Percentiles rank a stretch among this genome's conserved stretches.
These are phyloP conservation scores for Lavandula angustifolia DNA, from an alignment of 257 asterid species.

Conservation along the genomic window DNA sequence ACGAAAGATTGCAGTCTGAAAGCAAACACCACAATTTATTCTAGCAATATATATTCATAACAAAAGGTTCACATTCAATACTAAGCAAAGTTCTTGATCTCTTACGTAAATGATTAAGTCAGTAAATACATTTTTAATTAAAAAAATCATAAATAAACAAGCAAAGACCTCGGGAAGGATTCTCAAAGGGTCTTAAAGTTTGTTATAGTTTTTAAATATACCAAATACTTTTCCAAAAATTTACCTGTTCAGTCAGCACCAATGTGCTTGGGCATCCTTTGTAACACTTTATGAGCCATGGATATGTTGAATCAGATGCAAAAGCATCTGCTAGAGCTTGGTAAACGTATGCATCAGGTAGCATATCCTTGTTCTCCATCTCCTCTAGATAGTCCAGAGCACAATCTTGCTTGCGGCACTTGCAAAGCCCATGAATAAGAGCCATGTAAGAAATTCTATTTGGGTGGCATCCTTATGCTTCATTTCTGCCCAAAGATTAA, in stretches of 20 bases:
- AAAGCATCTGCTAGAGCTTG: conserved; percentile 56
- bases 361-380: conserved; percentile 73
- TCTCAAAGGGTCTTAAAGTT: not conserved
- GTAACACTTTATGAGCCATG: conserved; percentile 48
- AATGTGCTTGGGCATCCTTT: conserved; percentile 46
- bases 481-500: conserved; percentile 62
- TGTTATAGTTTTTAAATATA: not conserved
- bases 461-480: conserved; percentile 54
- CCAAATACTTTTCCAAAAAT: not conserved
- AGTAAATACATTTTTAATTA: not conserved
- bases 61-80: not conserved
- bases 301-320: conserved; percentile 45
- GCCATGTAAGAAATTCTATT: conserved; percentile 82
- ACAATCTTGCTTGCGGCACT: conserved; percentile 59
- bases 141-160: not conserved
- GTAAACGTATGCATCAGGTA: conserved; percentile 62
- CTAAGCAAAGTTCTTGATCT: not conserved
- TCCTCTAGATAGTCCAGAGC: conserved; percentile 59
- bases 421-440: conserved; percentile 87
- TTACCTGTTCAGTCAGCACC: conserved; percentile 29
- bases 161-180: not conserved
- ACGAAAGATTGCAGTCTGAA: not conserved
- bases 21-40: not conserved
- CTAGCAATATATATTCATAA: not conserved
- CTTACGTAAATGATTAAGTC: not conserved